Evolutionary conservation across 768 basidiomycete species (phyloP).

Genomic region (Boletus subparvulus): DNA sequence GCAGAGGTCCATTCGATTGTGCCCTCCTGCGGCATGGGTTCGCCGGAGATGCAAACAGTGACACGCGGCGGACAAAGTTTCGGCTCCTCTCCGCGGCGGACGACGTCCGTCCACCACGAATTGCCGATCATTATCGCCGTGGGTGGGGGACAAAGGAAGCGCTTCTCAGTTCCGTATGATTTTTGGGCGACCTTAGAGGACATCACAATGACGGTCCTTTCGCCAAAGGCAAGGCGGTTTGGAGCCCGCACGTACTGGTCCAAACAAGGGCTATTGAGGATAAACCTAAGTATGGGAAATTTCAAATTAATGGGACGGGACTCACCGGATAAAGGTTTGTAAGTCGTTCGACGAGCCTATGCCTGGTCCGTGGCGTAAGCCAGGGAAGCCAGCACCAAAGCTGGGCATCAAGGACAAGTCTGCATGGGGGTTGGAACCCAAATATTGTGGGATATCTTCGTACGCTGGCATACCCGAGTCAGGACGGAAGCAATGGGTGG

Average conservation of each 20-base stretch:
- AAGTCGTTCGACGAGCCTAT: slow-evolving; percentile 69
- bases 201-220: slow-evolving; percentile 94
- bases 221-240: slow-evolving; percentile 87
- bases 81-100: slow-evolving; percentile 70
- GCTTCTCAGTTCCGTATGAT: slow-evolving; percentile 94
- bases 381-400: slow-evolving; percentile 60
- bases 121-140: slow-evolving; percentile 93
- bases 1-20: slow-evolving; percentile 86
- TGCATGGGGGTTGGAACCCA: slow-evolving; percentile 48
- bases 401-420: slow-evolving; percentile 63
- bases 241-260: slow-evolving; percentile 82
- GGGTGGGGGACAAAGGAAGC: slow-evolving; percentile 92
- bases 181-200: slow-evolving; percentile 98
- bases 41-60: slow-evolving; percentile 89
- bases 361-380: slow-evolving; percentile 59
- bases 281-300: slow-evolving; percentile 13
- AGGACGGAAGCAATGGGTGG: slow-evolving; percentile 59
- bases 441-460: slow-evolving; percentile 59
- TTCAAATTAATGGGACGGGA: slow-evolving; percentile 17
- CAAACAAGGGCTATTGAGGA: slow-evolving; percentile 61
- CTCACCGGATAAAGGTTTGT: slow-evolving; percentile 77
- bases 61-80: slow-evolving; percentile 78
- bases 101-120: slow-evolving; percentile 88
- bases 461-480: slow-evolving; percentile 52
- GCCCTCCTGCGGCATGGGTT: slow-evolving; percentile 81